A percentile compares a stretch with the other conserved stretches of the same genome.
Evolutionary conservation across 2,329 filamentous ascomycete genomes (phyloP).

Genomic region (Endoconidiophora polonica): DNA sequence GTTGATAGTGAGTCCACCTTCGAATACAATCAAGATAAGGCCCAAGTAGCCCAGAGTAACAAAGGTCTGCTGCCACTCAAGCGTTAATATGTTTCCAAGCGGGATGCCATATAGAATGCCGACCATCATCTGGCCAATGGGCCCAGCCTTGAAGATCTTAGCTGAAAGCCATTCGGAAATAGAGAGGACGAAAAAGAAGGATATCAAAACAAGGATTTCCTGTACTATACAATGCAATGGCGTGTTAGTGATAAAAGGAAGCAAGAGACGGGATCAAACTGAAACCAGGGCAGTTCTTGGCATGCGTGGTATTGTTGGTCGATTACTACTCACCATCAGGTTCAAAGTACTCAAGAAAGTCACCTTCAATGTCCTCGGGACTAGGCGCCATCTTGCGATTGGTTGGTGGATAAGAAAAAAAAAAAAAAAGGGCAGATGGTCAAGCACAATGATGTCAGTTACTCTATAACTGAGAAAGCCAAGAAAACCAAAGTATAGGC

Average conservation of each 20-base stretch:
- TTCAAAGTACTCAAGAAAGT: slow-evolving; percentile 25
- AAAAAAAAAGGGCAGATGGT: no score
- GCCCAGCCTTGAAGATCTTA: slow-evolving; percentile 26
- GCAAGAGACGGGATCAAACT: background rate
- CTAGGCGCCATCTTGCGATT: slow-evolving; percentile 4
- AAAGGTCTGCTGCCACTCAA: slow-evolving; percentile 29
- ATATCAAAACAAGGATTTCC: slow-evolving; percentile 25
- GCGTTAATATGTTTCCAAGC: slow-evolving; percentile 26
- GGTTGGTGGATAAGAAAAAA: no score
- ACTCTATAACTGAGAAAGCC: no score
- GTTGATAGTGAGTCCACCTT: slow-evolving; percentile 30
- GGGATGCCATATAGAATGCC: slow-evolving; percentile 30
- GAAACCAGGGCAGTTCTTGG: background rate
- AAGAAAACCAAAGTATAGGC: no score
- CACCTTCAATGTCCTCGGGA: slow-evolving; percentile 8
- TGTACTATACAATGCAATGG: slow-evolving; percentile 18
- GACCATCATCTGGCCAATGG: slow-evolving; percentile 30
- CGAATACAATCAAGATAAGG: slow-evolving; percentile 32
- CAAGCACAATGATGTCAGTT: no score
- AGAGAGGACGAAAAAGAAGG: slow-evolving; percentile 28
- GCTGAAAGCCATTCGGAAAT: slow-evolving; percentile 25
- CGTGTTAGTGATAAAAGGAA: background rate
- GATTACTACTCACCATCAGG: slow-evolving; percentile 20
- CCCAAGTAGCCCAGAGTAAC: slow-evolving; percentile 30
- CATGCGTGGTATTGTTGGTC: background rate